Conservation (phyloP, 495 filamentous ascomycete species). For the Neurospora sp. region DNA sequence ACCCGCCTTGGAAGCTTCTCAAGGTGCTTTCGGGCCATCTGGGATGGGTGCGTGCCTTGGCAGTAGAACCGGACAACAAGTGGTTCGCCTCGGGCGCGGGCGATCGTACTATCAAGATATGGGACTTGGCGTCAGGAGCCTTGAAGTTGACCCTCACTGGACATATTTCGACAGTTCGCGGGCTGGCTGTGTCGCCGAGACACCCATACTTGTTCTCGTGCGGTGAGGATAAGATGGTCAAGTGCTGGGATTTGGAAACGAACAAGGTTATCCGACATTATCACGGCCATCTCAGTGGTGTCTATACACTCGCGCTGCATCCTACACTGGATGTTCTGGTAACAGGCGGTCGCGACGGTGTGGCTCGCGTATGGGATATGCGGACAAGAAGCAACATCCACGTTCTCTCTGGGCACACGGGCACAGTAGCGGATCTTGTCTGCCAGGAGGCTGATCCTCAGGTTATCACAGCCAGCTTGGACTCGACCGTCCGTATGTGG, state of each 20-base stretch:
- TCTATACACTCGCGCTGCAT: slow-evolving; percentile 85
- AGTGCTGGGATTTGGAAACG: slow-evolving; percentile 98
- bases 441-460: slow-evolving; percentile 97
- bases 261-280: slow-evolving; percentile 99
- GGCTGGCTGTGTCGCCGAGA: slow-evolving; percentile 81
- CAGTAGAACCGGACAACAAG: slow-evolving; percentile 90
- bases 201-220: slow-evolving; percentile 98
- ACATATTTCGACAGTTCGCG: slow-evolving; percentile 93
- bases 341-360: slow-evolving; percentile 91
- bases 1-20: slow-evolving; percentile 97
- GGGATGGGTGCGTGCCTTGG: slow-evolving; percentile 87
- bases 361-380: slow-evolving; percentile 97
- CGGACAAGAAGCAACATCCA: slow-evolving; percentile 90
- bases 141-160: slow-evolving; percentile 85
- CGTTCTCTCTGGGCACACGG: slow-evolving; percentile 81
- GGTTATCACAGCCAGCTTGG: slow-evolving; percentile 82
- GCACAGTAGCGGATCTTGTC: slow-evolving; percentile 77
- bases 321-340: slow-evolving; percentile 91
- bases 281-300: slow-evolving; percentile 93
- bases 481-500: slow-evolving; percentile 89
- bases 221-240: slow-evolving; percentile 99
- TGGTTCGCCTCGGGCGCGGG: slow-evolving; percentile 97
- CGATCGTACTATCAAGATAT: slow-evolving; percentile 97
- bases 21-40: slow-evolving; percentile 93
- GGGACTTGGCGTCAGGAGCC: slow-evolving; percentile 82